Evolutionary conservation across 2,329 filamentous ascomycete genomes (phyloP).

Genomic region (Truncatella angustata): DNA sequence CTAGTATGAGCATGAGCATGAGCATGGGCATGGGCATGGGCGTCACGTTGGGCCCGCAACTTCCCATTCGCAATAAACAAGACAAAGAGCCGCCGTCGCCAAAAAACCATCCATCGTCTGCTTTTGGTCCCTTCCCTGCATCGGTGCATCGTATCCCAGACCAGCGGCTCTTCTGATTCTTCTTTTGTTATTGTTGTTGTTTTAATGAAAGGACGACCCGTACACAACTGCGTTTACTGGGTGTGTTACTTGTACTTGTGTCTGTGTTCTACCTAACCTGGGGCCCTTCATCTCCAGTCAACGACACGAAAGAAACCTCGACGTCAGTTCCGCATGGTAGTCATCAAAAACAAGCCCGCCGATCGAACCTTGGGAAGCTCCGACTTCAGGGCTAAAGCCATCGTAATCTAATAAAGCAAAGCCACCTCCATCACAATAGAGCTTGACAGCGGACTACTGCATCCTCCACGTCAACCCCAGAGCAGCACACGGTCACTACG

Average conservation of each 20-base stretch:
- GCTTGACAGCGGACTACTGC: neutral
- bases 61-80: conserved; percentile 7
- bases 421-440: neutral
- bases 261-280: too few species aligned
- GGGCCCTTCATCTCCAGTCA: too few species aligned
- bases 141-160: neutral
- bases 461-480: neutral
- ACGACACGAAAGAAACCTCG: neutral
- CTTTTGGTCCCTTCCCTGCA: neutral
- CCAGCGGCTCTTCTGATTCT: too few species aligned
- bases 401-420: too few species aligned
- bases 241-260: too few species aligned
- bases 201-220: too few species aligned
- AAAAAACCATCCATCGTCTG: too few species aligned
- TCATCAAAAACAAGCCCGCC: neutral
- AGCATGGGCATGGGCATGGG: neutral
- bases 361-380: conserved; percentile 1
- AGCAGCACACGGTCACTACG: too few species aligned
- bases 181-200: too few species aligned
- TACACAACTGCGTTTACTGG: too few species aligned
- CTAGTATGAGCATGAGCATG: too few species aligned
- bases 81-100: neutral
- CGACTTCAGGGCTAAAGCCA: neutral
- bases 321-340: neutral
- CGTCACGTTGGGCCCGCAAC: conserved; percentile 8